Evolutionary conservation across 2,329 filamentous ascomycete species (phyloP).

Genomic region (Rhytidhysteron rufulum): DNA sequence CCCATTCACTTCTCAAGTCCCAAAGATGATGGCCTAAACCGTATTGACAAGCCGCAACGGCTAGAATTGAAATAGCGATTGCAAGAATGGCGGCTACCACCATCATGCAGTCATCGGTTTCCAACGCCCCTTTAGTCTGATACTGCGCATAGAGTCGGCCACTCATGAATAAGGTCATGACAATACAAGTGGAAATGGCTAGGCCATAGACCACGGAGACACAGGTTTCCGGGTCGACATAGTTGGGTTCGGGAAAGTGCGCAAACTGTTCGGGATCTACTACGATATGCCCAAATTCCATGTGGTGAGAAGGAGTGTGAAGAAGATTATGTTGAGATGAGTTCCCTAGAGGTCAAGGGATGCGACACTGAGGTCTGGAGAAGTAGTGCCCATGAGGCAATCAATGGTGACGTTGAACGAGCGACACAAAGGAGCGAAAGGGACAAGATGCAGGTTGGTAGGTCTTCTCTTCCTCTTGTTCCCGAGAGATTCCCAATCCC

Average conservation of each 20-base stretch:
- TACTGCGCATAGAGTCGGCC: not conserved
- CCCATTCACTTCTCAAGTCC: not conserved
- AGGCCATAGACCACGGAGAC: not conserved
- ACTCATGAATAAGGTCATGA: not conserved
- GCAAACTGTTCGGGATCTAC: not conserved
- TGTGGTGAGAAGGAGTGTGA: too few relatives aligned
- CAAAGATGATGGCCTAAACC: not conserved
- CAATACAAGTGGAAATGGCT: not conserved
- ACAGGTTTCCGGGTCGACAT: not conserved
- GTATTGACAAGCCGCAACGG: not conserved
- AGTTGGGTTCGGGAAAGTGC: not conserved
- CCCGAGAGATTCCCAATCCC: too few relatives aligned
- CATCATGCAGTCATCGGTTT: not conserved
- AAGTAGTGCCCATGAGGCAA: too few relatives aligned
- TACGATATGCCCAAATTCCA: not conserved
- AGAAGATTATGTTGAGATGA: too few relatives aligned
- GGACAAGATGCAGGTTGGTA: too few relatives aligned
- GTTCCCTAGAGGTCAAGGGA: too few relatives aligned
- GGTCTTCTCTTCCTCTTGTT: too few relatives aligned
- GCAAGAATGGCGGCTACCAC: not conserved
- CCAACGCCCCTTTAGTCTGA: not conserved
- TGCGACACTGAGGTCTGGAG: too few relatives aligned
- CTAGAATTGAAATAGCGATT: not conserved
- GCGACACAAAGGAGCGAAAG: too few relatives aligned
- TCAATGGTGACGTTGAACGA: too few relatives aligned